These are phyloP conservation scores for Epichloe aotearoae DNA, from an alignment of 2,329 filamentous ascomycete species.

Conservation along the genomic window DNA sequence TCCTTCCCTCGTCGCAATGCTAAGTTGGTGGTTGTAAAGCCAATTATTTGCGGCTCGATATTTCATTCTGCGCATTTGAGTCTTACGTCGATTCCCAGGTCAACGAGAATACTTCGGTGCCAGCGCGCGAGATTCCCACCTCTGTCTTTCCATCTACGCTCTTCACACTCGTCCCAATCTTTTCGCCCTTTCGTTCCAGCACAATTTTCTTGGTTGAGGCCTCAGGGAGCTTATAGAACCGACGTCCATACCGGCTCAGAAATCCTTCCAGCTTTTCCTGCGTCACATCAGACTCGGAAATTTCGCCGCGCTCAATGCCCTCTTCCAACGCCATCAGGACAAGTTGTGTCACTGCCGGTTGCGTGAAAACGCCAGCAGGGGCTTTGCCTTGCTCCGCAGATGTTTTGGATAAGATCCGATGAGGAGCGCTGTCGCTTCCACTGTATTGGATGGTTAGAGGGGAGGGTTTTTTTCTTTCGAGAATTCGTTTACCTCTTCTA, in stretches of 20 bases:
- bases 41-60: not conserved
- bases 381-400: conserved; percentile 34
- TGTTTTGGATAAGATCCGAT: conserved; percentile 46
- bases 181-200: conserved; percentile 28
- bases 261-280: conserved; percentile 41
- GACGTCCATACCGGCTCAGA: conserved; percentile 36
- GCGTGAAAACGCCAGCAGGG: conserved; percentile 68
- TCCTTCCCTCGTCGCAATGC: too few relatives aligned
- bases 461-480: too few relatives aligned
- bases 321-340: conserved; percentile 50
- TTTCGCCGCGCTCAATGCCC: conserved; percentile 40
- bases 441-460: conserved; percentile 11
- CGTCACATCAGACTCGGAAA: conserved; percentile 38
- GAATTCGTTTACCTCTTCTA: not conserved
- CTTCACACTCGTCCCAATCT: conserved; percentile 25
- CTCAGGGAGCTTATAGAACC: conserved; percentile 35
- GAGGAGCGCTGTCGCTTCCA: conserved; percentile 51
- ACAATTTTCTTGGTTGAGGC: conserved; percentile 17
- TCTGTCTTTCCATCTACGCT: conserved; percentile 26
- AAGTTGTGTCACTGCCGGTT: conserved; percentile 54
- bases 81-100: conserved; percentile 15
- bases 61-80: not conserved
- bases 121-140: conserved; percentile 30
- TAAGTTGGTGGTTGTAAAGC: too few relatives aligned
- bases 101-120: conserved; percentile 28